phyloP scores from a whole-genome alignment of 768 basidiomycete species.

The Termitomyces sp. region DNA sequence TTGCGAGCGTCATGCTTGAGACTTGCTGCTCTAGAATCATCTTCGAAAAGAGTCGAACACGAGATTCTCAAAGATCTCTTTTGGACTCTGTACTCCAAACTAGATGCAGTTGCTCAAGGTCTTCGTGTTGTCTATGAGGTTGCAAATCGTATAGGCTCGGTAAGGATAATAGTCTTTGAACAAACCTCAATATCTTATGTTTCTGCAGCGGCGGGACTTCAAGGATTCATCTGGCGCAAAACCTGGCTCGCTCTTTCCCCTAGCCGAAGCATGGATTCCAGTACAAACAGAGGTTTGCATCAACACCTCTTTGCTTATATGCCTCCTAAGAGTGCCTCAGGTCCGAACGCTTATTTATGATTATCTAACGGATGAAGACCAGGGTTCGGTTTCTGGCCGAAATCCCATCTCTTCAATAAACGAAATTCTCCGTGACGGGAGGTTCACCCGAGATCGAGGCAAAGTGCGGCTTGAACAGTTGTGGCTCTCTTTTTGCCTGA shows the following conservation, averaged over 20 bases:
- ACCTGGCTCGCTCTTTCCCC: slow-evolving; percentile 73
- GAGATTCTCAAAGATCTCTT: slow-evolving; percentile 90
- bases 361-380: slow-evolving; percentile 91
- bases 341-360: slow-evolving; percentile 81
- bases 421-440: slow-evolving; percentile 86
- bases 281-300: slow-evolving; percentile 80
- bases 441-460: slow-evolving; percentile 70
- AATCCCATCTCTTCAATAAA: slow-evolving; percentile 94
- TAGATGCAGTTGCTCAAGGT: slow-evolving; percentile 92
- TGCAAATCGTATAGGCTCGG: slow-evolving; percentile 85
- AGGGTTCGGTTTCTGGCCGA: slow-evolving; percentile 71
- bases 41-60: slow-evolving; percentile 71
- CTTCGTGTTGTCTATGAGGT: slow-evolving; percentile 89
- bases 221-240: slow-evolving; percentile 82
- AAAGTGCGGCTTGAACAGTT: slow-evolving; percentile 49
- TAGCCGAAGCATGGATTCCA: slow-evolving; percentile 85
- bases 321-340: slow-evolving; percentile 37
- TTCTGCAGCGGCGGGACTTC: slow-evolving; percentile 81
- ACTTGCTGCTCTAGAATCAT: slow-evolving; percentile 71
- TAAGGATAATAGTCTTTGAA: slow-evolving; percentile 43
- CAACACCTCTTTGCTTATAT: background rate
- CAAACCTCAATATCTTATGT: background rate
- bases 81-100: slow-evolving; percentile 95
- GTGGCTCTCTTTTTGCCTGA: background rate
- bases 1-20: slow-evolving; percentile 58